phyloP scores from a whole-genome alignment of 352 stramenopile genomes.

The Pythium plurisporium region DNA sequence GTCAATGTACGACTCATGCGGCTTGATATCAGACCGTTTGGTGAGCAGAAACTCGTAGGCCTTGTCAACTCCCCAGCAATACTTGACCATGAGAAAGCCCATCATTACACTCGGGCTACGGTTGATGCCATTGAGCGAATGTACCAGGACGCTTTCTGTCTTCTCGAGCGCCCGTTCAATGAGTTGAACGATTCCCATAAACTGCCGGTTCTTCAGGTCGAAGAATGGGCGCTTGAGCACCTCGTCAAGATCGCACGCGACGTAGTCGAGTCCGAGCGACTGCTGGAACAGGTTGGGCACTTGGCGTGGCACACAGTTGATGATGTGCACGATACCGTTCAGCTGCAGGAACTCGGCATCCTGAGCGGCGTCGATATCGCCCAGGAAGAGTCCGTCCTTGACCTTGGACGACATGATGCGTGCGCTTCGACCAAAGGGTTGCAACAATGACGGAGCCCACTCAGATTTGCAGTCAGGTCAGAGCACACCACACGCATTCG shows the following conservation, averaged over 20 bases:
- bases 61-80: constrained; percentile 92
- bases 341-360: constrained; percentile 91
- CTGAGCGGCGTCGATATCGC: constrained; percentile 89
- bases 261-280: constrained; percentile 81
- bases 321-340: constrained; percentile 90
- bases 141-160: constrained; percentile 86
- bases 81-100: constrained; percentile 91
- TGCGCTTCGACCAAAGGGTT: constrained; percentile 8
- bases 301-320: constrained; percentile 90
- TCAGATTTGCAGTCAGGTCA: not conserved
- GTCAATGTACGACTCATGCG: constrained; percentile 71
- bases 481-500: not conserved
- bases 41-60: constrained; percentile 86
- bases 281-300: constrained; percentile 91
- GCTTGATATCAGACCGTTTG: constrained; percentile 86
- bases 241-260: constrained; percentile 62
- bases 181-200: constrained; percentile 72
- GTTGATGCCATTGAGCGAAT: constrained; percentile 80
- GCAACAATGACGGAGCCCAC: not conserved
- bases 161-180: constrained; percentile 77
- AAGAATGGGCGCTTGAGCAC: constrained; percentile 66
- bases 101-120: constrained; percentile 83
- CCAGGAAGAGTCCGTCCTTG: constrained; percentile 93
- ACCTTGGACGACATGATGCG: constrained; percentile 89
- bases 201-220: constrained; percentile 81